These are phyloP conservation scores for Leccinum olivaceopallidum DNA, from an alignment of 768 basidiomycete genomes.

Conservation along the genomic window DNA sequence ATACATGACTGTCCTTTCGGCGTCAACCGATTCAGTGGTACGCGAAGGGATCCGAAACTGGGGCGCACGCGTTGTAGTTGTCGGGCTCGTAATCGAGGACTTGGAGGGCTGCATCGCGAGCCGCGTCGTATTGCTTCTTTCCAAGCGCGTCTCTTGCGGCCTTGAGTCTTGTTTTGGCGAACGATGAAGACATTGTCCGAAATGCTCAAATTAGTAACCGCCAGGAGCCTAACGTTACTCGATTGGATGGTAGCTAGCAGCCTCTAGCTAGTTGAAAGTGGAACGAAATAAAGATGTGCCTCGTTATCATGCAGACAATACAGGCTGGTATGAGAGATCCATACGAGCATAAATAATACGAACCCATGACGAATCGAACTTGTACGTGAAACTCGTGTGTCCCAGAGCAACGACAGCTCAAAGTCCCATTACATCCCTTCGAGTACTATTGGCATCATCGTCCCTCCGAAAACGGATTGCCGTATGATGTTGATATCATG, in stretches of 20 bases:
- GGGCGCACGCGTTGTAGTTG: constrained; percentile 58
- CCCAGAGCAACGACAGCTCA: neutral
- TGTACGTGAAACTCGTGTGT: too few species aligned
- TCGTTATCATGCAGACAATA: too few species aligned
- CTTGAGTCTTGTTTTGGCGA: constrained; percentile 77
- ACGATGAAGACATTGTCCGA: constrained; percentile 33
- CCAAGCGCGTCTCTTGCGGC: constrained; percentile 70
- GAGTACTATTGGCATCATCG: neutral
- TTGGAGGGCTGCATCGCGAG: constrained; percentile 63
- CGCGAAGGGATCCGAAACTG: neutral
- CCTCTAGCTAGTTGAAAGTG: too few species aligned
- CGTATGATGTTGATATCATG: too few species aligned
- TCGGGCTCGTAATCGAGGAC: constrained; percentile 74
- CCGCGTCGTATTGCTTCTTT: constrained; percentile 72
- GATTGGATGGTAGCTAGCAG: too few species aligned
- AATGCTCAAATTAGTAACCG: neutral
- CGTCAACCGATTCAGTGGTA: constrained; percentile 3
- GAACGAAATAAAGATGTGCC: too few species aligned
- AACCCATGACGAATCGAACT: neutral
- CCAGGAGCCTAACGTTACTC: too few species aligned
- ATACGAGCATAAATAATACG: constrained; percentile 3
- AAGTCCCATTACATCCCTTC: neutral
- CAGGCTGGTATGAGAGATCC: neutral
- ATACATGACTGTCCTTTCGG: constrained; percentile 64
- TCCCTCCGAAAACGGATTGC: neutral